phyloP scores from a whole-genome alignment of 2,329 filamentous ascomycete species.

The Beauveria rudraprayagi region DNA sequence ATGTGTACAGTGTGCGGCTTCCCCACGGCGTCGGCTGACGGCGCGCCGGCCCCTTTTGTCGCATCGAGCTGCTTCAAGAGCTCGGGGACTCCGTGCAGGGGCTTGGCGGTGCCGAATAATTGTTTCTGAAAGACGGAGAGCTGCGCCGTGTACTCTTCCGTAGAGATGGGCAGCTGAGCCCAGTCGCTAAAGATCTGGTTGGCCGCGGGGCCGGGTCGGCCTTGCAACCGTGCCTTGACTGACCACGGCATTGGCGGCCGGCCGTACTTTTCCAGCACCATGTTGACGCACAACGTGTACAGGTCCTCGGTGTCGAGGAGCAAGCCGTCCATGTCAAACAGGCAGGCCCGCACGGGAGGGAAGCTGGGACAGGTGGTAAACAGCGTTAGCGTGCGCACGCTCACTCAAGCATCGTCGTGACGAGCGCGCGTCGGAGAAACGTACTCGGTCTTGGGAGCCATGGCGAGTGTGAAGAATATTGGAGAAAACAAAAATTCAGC shows the following conservation, averaged over 20 bases:
- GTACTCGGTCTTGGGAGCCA: constrained; percentile 39
- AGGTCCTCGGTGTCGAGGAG: constrained; percentile 88
- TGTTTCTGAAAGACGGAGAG: constrained; percentile 57
- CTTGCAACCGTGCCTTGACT: constrained; percentile 79
- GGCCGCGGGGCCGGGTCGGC: constrained; percentile 45
- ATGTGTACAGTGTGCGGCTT: constrained; percentile 54
- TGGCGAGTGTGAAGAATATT: constrained; percentile 16
- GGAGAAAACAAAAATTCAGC: neutral
- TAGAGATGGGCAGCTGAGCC: constrained; percentile 73
- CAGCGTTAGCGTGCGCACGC: neutral
- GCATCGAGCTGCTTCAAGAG: constrained; percentile 55
- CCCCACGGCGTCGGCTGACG: neutral
- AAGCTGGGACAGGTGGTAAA: constrained; percentile 41
- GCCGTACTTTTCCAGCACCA: constrained; percentile 67
- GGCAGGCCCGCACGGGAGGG: constrained; percentile 76
- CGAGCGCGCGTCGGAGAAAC: constrained; percentile 14
- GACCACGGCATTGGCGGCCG: constrained; percentile 78
- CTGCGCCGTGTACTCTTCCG: constrained; percentile 56
- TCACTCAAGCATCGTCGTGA: neutral
- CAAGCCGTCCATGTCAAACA: constrained; percentile 98
- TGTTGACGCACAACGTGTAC: constrained; percentile 79
- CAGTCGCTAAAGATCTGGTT: constrained; percentile 60
- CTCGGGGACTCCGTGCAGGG: constrained; percentile 68
- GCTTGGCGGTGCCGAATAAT: constrained; percentile 65
- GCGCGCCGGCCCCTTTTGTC: constrained; percentile 21